phyloP scores from a whole-genome alignment of 2,329 filamentous ascomycete genomes.

The Didymella lethalis region DNA sequence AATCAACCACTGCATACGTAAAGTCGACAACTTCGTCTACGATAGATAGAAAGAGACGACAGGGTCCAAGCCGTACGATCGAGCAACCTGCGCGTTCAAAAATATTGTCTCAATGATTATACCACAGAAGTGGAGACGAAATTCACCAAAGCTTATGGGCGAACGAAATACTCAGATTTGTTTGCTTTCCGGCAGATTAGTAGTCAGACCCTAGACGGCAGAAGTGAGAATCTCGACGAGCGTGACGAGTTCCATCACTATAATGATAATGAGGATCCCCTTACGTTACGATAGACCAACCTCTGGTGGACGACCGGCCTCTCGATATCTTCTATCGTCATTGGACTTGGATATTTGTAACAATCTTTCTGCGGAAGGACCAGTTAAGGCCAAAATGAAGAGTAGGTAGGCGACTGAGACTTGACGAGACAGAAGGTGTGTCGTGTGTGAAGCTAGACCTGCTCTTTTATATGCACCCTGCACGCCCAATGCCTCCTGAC shows the following conservation, averaged over 20 bases:
- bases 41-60: background rate
- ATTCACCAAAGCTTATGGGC: background rate
- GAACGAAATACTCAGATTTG: background rate
- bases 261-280: too few species aligned
- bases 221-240: background rate
- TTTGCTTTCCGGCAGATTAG: background rate
- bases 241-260: background rate
- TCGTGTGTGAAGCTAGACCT: too few species aligned
- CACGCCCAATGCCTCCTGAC: too few species aligned
- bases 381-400: background rate
- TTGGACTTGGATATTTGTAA: background rate
- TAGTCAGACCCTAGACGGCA: background rate
- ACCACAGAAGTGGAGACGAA: background rate
- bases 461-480: too few species aligned
- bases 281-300: background rate
- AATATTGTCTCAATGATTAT: background rate
- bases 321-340: background rate
- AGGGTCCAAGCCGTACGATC: background rate
- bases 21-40: background rate
- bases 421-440: background rate
- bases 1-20: slow-evolving; percentile 35
- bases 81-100: background rate
- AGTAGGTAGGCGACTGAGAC: background rate
- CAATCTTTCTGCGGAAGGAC: background rate
- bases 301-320: background rate